These are phyloP conservation scores for Flaveria linearis DNA, from an alignment of 129 eudicot genomes.

Conservation along the genomic window DNA sequence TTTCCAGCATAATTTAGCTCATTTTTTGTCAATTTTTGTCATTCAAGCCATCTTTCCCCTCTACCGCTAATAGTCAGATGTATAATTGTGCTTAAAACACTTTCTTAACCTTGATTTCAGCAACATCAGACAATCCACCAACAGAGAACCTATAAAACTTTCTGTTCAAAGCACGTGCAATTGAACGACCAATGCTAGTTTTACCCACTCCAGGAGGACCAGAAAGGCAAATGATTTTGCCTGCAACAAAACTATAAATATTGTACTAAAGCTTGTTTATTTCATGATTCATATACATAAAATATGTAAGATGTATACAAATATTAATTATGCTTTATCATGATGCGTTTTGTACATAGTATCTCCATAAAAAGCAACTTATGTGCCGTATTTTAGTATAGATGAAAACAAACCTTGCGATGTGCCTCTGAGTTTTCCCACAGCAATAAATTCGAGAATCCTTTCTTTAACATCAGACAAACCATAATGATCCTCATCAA, in stretches of 20 bases:
- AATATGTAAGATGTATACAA: neutral
- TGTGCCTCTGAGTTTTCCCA: constrained; percentile 92
- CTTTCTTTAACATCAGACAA: constrained; percentile 89
- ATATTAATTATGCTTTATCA: neutral
- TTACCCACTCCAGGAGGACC: constrained; percentile 99
- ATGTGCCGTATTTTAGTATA: neutral
- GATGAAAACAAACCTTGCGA: constrained; percentile 72
- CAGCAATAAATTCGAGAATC: constrained; percentile 95
- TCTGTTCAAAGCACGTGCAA: constrained; percentile 96
- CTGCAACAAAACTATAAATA: constrained; percentile 34
- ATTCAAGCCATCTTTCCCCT: neutral
- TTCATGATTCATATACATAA: neutral
- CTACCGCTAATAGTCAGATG: neutral
- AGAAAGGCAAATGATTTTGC: constrained; percentile 87
- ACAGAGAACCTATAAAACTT: constrained; percentile 91
- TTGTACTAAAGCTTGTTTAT: constrained; percentile 3
- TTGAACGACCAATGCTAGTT: constrained; percentile 98
- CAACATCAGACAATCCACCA: constrained; percentile 99
- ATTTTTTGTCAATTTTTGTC: too few relatives aligned
- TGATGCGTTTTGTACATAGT: neutral
- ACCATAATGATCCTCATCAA: constrained; percentile 98
- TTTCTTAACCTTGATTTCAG: constrained; percentile 79
- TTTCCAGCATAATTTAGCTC: neutral
- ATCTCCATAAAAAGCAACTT: constrained; percentile 10
- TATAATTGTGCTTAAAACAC: constrained; percentile 1